These are phyloP conservation scores for Metschnikowia shivogae DNA, from an alignment of 805 yeast species.

Conservation along the genomic window DNA sequence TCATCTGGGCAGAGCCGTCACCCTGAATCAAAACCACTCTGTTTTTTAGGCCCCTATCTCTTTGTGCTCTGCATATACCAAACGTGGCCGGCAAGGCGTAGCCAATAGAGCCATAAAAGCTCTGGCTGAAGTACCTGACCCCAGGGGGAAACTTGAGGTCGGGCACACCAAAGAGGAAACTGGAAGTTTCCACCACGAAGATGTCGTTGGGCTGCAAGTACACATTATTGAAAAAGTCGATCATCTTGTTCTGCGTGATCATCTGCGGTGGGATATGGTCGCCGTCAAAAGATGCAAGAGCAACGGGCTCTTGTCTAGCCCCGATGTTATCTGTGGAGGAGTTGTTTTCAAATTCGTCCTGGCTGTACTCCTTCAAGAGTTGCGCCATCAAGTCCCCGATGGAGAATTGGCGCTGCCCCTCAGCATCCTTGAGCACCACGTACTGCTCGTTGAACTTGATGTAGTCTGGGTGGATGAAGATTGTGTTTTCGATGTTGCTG, in stretches of 20 bases:
- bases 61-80: constrained; percentile 73
- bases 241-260: constrained; percentile 32
- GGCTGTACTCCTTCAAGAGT: constrained; percentile 18
- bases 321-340: constrained; percentile 16
- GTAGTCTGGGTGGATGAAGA: constrained; percentile 42
- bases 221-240: constrained; percentile 27
- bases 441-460: constrained; percentile 32
- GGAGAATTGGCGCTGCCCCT: constrained; percentile 25
- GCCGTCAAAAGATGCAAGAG: constrained; percentile 6
- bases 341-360: constrained; percentile 14
- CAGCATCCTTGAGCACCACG: constrained; percentile 17
- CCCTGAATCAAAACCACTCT: constrained; percentile 77
- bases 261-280: constrained; percentile 7
- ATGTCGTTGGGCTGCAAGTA: constrained; percentile 59
- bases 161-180: constrained; percentile 72
- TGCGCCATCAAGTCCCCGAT: constrained; percentile 31
- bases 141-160: constrained; percentile 60
- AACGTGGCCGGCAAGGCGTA: constrained; percentile 82
- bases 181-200: constrained; percentile 78
- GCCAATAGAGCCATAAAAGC: constrained; percentile 82
- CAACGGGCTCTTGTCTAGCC: constrained; percentile 13
- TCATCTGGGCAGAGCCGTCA: constrained; percentile 95
- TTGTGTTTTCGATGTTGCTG: constrained; percentile 22
- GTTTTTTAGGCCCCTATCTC: constrained; percentile 46
- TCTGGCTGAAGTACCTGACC: constrained; percentile 55